Evolutionary conservation across 176 grass and related monocot species (phyloP).

Genomic region (Oryza punctata): DNA sequence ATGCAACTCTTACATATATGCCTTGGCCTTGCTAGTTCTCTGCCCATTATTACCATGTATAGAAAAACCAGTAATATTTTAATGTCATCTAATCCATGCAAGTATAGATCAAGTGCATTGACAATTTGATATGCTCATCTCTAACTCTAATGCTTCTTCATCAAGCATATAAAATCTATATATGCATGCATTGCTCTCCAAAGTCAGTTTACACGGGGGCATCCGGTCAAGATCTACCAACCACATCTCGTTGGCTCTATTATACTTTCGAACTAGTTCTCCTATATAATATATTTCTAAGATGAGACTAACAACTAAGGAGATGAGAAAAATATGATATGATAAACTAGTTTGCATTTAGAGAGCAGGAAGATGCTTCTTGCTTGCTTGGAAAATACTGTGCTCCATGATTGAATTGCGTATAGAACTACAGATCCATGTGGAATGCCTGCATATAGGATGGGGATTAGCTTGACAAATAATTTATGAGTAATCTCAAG

Average conservation of each 20-base stretch:
- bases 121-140: neutral
- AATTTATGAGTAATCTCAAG: neutral
- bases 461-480: neutral
- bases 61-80: neutral
- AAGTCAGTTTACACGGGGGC: constrained; percentile 27
- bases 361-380: constrained; percentile 42
- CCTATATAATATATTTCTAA: neutral
- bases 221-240: constrained; percentile 46
- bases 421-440: neutral
- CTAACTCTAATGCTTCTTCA: neutral
- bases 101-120: neutral
- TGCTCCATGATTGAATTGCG: constrained; percentile 15
- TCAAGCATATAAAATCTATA: neutral
- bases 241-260: constrained; percentile 21
- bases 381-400: neutral
- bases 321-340: neutral
- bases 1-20: neutral
- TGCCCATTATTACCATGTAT: neutral
- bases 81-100: neutral
- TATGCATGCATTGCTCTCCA: neutral
- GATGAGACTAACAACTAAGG: neutral
- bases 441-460: neutral
- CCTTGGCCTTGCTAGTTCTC: neutral
- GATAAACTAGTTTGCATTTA: neutral
- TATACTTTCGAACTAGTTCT: neutral